Conservation (phyloP, 352 stramenopile species). For the Thraustotheca clavata region DNA sequence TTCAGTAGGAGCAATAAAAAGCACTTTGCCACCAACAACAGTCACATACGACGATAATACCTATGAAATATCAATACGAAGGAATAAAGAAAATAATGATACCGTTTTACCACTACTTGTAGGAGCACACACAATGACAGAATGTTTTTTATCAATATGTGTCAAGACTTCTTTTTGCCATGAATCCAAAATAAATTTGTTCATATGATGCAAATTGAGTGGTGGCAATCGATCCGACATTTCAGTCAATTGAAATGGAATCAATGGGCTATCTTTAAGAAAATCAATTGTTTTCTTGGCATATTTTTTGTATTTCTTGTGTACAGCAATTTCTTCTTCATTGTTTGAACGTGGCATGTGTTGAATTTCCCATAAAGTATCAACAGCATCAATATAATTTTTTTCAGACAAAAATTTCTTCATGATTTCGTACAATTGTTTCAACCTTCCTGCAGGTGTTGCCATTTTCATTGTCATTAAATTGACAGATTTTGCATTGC, state of each 20-base stretch:
- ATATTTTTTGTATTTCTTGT: conserved; percentile 87
- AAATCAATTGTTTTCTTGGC: conserved; percentile 68
- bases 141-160: conserved; percentile 93
- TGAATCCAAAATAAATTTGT: conserved; percentile 92
- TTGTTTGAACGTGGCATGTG: conserved; percentile 51
- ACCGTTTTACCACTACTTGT: conserved; percentile 98
- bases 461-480: conserved; percentile 79
- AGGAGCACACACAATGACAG: conserved; percentile 95
- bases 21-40: conserved; percentile 62
- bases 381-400: conserved; percentile 74
- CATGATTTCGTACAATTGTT: conserved; percentile 81
- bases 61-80: conserved; percentile 33
- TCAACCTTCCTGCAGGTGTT: conserved; percentile 65
- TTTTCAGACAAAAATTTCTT: conserved; percentile 78
- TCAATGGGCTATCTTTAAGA: conserved; percentile 57
- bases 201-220: conserved; percentile 87
- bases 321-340: conserved; percentile 59
- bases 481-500: conserved; percentile 72
- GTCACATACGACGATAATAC: conserved; percentile 79
- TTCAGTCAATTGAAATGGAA: conserved; percentile 80
- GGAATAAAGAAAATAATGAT: conserved; percentile 58
- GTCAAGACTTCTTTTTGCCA: conserved; percentile 96
- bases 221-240: conserved; percentile 79
- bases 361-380: conserved; percentile 84
- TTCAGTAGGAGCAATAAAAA: conserved; percentile 93